Conservation (phyloP, 2,329 filamentous ascomycete species). For the Colletotrichum gigasporum region DNA sequence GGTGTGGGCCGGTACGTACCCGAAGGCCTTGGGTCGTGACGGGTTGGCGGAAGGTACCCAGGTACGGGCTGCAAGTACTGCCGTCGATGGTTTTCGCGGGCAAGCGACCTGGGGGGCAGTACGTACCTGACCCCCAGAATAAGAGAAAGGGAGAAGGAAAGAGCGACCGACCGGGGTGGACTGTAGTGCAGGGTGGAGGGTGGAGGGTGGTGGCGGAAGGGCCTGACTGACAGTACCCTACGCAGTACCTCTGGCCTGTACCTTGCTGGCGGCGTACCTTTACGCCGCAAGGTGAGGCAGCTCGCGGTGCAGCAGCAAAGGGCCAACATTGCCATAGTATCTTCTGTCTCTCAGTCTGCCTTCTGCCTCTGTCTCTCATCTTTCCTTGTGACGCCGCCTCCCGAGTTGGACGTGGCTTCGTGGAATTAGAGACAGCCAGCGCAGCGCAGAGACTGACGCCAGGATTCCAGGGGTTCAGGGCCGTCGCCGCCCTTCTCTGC, state of each 20-base stretch:
- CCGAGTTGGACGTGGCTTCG: neutral
- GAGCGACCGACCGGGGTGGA: neutral
- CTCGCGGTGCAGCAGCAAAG: neutral
- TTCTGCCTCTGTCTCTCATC: neutral
- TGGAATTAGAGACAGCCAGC: neutral
- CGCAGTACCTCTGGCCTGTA: neutral
- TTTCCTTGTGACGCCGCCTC: conserved; percentile 1
- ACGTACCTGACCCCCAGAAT: neutral
- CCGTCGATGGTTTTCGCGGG: conserved; percentile 16
- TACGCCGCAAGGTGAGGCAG: neutral
- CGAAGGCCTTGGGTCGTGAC: neutral
- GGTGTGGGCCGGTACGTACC: neutral
- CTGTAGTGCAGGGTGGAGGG: conserved; percentile 8
- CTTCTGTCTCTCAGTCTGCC: neutral
- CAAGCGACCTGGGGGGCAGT: neutral
- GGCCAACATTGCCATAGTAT: no score
- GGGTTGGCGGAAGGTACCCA: conserved; percentile 2
- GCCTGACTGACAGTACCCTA: neutral
- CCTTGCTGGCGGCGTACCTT: neutral
- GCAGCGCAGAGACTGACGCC: neutral
- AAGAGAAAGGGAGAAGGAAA: neutral
- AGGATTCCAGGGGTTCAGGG: conserved; percentile 4
- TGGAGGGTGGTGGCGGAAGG: conserved; percentile 7
- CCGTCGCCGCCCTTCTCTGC: neutral
- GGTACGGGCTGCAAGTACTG: conserved; percentile 15